These are phyloP conservation scores for Neoboletus magnificus DNA, from an alignment of 768 basidiomycete genomes.

Conservation along the genomic window DNA sequence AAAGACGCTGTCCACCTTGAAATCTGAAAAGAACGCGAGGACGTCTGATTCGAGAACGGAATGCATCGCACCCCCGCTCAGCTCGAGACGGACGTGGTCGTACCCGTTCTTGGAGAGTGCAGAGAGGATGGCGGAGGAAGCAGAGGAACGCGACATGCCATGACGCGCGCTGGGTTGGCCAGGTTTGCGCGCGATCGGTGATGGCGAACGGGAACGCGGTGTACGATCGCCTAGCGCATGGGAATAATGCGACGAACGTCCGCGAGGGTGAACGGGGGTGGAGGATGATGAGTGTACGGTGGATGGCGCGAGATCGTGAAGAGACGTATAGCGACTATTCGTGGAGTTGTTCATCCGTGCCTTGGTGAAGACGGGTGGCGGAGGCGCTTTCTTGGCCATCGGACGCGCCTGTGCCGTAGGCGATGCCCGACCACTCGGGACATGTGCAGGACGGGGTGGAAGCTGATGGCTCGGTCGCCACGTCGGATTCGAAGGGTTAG, in stretches of 20 bases:
- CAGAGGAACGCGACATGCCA: constrained; percentile 18
- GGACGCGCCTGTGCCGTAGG: constrained; percentile 28
- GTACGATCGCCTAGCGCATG: constrained; percentile 17
- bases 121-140: constrained; percentile 28
- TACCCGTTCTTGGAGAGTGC: constrained; percentile 59
- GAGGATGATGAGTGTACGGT: constrained; percentile 34
- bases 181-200: constrained; percentile 41
- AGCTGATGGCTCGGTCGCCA: constrained; percentile 28
- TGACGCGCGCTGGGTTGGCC: constrained; percentile 30
- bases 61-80: constrained; percentile 42
- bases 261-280: constrained; percentile 30
- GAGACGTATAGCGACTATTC: constrained; percentile 20
- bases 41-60: constrained; percentile 66
- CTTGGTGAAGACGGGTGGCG: constrained; percentile 21
- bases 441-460: constrained; percentile 28
- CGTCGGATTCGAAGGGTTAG: constrained; percentile 14
- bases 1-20: constrained; percentile 70
- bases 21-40: constrained; percentile 61
- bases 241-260: constrained; percentile 24
- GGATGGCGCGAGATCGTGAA: constrained; percentile 19
- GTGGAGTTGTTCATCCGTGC: constrained; percentile 26
- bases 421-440: constrained; percentile 25
- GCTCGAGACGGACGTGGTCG: constrained; percentile 63
- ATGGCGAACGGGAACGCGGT: constrained; percentile 37
- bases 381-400: constrained; percentile 27